These are phyloP conservation scores for Cladobotryum protrusum DNA, from an alignment of 2,329 filamentous ascomycete genomes.

Conservation along the genomic window DNA sequence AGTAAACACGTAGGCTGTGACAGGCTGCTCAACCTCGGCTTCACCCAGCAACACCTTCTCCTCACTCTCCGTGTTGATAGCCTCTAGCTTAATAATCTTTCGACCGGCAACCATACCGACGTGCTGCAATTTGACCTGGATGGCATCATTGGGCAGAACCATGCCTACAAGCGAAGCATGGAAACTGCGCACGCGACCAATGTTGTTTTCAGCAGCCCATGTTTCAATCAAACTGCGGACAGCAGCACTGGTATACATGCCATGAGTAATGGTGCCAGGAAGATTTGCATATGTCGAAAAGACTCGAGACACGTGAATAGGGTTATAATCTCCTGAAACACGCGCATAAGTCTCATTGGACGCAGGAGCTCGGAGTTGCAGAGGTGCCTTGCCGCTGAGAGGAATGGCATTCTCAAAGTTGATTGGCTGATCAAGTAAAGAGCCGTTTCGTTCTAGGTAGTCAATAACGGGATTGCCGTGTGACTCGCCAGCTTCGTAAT, in stretches of 20 bases:
- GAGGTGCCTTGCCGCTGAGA: conserved; percentile 82
- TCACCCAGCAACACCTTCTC: conserved; percentile 94
- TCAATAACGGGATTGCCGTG: conserved; percentile 96
- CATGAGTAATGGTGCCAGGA: conserved; percentile 95
- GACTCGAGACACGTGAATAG: conserved; percentile 94
- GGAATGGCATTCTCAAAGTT: conserved; percentile 97
- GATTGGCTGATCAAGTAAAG: conserved; percentile 90
- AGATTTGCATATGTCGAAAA: conserved; percentile 95
- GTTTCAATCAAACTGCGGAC: conserved; percentile 95
- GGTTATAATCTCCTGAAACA: conserved; percentile 97
- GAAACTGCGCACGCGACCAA: conserved; percentile 95
- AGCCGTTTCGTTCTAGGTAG: conserved; percentile 86
- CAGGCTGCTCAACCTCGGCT: conserved; percentile 95
- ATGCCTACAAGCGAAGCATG: conserved; percentile 96
- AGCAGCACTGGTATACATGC: conserved; percentile 98
- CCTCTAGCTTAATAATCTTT: conserved; percentile 99
- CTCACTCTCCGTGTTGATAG: conserved; percentile 89
- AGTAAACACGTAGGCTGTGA: conserved; percentile 95
- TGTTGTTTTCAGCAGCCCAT: conserved; percentile 98
- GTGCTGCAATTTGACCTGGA: conserved; percentile 92
- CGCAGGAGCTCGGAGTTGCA: conserved; percentile 82
- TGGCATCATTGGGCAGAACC: conserved; percentile 93
- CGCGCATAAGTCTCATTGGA: conserved; percentile 98
- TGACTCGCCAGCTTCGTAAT: conserved; percentile 86
- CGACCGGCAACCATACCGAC: conserved; percentile 96